These are phyloP conservation scores for Fusarium decemcellulare DNA, from an alignment of 2,329 filamentous ascomycete genomes.

Conservation along the genomic window DNA sequence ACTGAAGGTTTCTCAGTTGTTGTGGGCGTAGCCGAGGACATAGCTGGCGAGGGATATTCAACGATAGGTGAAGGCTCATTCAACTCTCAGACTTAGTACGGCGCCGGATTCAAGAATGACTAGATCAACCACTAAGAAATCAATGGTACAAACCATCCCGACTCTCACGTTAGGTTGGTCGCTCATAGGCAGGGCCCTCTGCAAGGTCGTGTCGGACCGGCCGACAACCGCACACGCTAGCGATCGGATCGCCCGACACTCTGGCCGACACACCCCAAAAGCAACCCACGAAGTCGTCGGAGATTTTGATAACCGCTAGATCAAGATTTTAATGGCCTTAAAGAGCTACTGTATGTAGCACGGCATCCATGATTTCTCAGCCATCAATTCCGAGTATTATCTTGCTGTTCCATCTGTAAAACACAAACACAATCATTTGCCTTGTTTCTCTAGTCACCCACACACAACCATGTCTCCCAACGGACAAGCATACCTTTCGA, in stretches of 20 bases:
- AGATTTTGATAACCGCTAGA: background rate
- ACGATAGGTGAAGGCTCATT: background rate
- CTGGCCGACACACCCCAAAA: background rate
- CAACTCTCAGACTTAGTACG: background rate
- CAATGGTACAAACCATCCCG: background rate
- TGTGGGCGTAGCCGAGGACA: background rate
- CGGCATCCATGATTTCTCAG: background rate
- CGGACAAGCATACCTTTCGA: constrained; percentile 19
- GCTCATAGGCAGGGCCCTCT: background rate
- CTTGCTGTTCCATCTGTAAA: background rate
- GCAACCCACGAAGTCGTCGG: background rate
- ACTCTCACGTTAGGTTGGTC: background rate
- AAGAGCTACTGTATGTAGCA: background rate
- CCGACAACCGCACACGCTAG: background rate
- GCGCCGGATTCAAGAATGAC: background rate
- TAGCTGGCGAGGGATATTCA: background rate
- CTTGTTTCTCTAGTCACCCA: background rate
- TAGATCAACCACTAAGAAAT: background rate
- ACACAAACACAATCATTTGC: background rate
- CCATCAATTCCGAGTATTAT: background rate
- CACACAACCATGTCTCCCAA: constrained; percentile 25
- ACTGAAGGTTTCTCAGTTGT: background rate
- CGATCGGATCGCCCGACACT: background rate
- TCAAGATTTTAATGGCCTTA: background rate
- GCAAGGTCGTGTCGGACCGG: background rate